Conservation (phyloP, 495 filamentous ascomycete genomes). For the Tetracladium marchalianum region DNA sequence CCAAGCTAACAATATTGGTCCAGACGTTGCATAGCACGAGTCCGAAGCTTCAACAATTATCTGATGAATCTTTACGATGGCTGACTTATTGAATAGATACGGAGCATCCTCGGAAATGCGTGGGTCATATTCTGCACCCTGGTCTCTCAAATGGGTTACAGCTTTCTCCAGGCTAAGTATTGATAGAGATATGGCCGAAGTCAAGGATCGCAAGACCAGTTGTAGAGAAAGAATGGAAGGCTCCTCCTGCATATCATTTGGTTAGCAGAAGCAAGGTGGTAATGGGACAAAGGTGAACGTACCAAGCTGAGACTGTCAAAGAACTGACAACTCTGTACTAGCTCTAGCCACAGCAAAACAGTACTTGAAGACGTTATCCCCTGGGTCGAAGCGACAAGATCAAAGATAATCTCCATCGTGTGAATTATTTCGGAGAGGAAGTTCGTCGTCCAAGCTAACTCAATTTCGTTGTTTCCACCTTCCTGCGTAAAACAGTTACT, state of each 20-base stretch:
- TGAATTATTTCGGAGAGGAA: slow-evolving; percentile 60
- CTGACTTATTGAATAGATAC: slow-evolving; percentile 52
- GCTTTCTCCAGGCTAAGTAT: slow-evolving; percentile 57
- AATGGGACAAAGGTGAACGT: slow-evolving; percentile 23
- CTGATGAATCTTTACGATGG: slow-evolving; percentile 55
- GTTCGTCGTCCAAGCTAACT: slow-evolving; percentile 51
- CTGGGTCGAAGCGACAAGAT: slow-evolving; percentile 48
- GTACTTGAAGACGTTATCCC: slow-evolving; percentile 46
- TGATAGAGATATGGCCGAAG: slow-evolving; percentile 61
- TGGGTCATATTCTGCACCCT: slow-evolving; percentile 23
- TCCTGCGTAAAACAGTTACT: slow-evolving; percentile 42
- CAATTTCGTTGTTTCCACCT: slow-evolving; percentile 35
- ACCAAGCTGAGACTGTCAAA: slow-evolving; percentile 49
- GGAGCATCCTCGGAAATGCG: slow-evolving; percentile 30
- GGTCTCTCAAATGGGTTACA: slow-evolving; percentile 27
- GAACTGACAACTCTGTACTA: slow-evolving; percentile 57
- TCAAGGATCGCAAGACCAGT: slow-evolving; percentile 53
- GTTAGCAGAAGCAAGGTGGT: slow-evolving; percentile 23
- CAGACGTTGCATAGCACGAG: slow-evolving; percentile 37
- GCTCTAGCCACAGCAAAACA: slow-evolving; percentile 61
- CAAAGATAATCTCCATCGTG: slow-evolving; percentile 62
- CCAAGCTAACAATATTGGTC: slow-evolving; percentile 68
- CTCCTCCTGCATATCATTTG: slow-evolving; percentile 18
- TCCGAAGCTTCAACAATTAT: slow-evolving; percentile 43
- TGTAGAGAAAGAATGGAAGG: slow-evolving; percentile 43